phyloP scores from a whole-genome alignment of 2,329 filamentous ascomycete species.

The Alternaria angustiovoidea region DNA sequence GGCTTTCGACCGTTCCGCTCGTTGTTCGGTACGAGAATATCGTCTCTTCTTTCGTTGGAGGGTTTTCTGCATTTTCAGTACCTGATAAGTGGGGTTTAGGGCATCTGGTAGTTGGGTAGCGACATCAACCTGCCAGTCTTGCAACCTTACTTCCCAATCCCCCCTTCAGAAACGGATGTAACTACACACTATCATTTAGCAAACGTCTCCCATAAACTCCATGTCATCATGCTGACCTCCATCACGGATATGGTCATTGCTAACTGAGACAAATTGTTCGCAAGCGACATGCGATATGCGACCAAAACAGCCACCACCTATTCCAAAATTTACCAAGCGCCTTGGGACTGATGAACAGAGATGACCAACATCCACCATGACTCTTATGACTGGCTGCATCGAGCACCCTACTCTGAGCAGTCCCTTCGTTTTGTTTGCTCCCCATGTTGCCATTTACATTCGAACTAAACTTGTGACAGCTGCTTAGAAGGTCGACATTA shows the following conservation, averaged over 20 bases:
- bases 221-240: not conserved
- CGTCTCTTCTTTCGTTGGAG: not conserved
- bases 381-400: not conserved
- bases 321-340: not conserved
- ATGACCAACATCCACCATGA: too few relatives aligned
- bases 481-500: not conserved
- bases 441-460: not conserved
- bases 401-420: not conserved
- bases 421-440: not conserved
- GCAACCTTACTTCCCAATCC: too few relatives aligned
- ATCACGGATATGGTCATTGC: not conserved
- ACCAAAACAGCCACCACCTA: not conserved
- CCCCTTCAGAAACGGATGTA: not conserved
- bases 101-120: not conserved
- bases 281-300: not conserved
- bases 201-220: not conserved
- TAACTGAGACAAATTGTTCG: not conserved
- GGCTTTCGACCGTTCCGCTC: not conserved
- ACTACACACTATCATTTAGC: constrained; percentile 7
- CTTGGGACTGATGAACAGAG: too few relatives aligned
- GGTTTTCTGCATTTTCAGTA: not conserved
- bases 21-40: not conserved
- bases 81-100: not conserved
- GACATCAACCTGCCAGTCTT: not conserved
- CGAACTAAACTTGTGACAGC: not conserved